Evolutionary conservation across 352 stramenopile genomes (phyloP), one percentile per base, ranked within the genome.

Genomic region (Phytophthora citricola): DNA sequence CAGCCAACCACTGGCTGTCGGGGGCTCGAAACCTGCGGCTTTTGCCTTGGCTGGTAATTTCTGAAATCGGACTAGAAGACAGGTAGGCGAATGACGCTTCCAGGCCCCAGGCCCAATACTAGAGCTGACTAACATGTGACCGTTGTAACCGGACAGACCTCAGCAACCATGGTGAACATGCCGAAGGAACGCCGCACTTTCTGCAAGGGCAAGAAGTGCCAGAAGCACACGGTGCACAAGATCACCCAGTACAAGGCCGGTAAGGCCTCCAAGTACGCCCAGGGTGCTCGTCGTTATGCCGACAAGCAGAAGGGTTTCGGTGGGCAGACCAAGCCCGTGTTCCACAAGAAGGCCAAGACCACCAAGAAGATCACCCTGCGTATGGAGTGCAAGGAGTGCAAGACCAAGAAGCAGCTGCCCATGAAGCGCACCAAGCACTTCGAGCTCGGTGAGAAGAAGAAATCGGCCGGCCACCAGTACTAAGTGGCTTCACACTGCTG

Each of bases 261-360:
- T 68, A 99, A 99, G 89, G 98, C 98, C 36, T 99, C 96, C 63
- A 99, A 99, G 90, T 99, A 98, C 83, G 97, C 98, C 53, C 98
- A 99, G 86, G 95, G 85, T 68, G 76, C 82, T 51, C 96, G 98
- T 92, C 97, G 98, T 90, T 99, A 99, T 84, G 94, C 99, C 75
- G 90, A 94, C 60, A 99, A 99, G 93, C 98, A 99, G 87, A 99
- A 98, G 92, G 98, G 98, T 85, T 99, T 99, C 82, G 98, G 98
- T 94, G 98, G 98, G 86, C 98, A 99, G 89, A 99, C 98, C 71
- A 99, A 99, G 95, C 98, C 98, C 66, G 94, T 99, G 50, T 99
- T 99, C 88, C 98, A 99, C 95, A 99, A 99, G 91, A 99, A 99
- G 89, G 98, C 98, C 24, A 99, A 99, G 94, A 99, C 98, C 58